Conservation (phyloP, 257 asterid genomes). For the Linderniella brevidens region DNA sequence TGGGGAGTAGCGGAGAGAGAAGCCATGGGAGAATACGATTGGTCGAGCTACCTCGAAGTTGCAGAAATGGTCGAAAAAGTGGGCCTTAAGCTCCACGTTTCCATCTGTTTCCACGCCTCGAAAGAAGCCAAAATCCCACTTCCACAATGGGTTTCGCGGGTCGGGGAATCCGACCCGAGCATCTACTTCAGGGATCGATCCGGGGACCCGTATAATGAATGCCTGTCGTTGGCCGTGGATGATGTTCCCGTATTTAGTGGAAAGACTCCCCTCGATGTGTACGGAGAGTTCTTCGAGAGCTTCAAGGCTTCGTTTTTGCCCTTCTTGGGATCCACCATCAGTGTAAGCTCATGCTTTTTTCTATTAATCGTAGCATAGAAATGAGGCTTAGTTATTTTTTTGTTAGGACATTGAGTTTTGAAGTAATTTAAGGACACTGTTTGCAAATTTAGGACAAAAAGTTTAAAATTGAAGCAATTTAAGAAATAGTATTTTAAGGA, state of each 20-base stretch:
- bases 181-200: constrained; percentile 49
- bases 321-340: constrained; percentile 58
- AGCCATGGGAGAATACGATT: constrained; percentile 45
- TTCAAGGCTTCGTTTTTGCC: constrained; percentile 47
- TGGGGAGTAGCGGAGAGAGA: constrained; percentile 85
- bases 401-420: too few relatives aligned
- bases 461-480: too few relatives aligned
- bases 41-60: constrained; percentile 55
- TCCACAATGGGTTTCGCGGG: constrained; percentile 55
- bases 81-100: constrained; percentile 58
- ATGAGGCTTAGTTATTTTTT: too few relatives aligned
- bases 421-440: too few relatives aligned
- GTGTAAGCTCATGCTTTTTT: constrained; percentile 21
- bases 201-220: constrained; percentile 39
- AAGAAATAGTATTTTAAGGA: too few relatives aligned
- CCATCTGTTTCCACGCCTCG: constrained; percentile 64
- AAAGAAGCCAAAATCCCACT: constrained; percentile 23
- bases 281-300: constrained; percentile 39
- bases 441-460: not conserved
- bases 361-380: not conserved
- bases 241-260: constrained; percentile 70
- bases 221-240: constrained; percentile 57
- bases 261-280: constrained; percentile 58
- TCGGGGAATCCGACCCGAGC: constrained; percentile 42
- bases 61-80: constrained; percentile 43